Evolutionary conservation across 192 early-diverging fungal species (phyloP), one percentile per base, ranked within the genome.

Genomic region (Entomortierella parvispora): DNA sequence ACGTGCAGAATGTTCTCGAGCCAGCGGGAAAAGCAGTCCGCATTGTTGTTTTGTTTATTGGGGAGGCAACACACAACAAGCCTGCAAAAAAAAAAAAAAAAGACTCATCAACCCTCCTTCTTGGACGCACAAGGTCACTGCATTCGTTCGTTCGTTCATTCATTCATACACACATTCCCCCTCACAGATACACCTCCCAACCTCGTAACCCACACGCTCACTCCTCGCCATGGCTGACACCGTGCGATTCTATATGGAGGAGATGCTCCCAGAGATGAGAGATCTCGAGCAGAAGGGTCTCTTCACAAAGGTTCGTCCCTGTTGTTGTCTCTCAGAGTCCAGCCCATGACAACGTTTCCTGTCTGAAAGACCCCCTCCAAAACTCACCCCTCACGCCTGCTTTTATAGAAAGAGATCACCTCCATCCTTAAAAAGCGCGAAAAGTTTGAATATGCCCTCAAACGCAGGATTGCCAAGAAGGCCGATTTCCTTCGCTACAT

Each of bases 401-500:
- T 20, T 40, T 29, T 15, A 44, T 57, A 94, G 88, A 53, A 61
- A 49, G 97, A 99, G 83, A 89, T 98, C 48, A 93, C 92, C 48
- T 81, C 88, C 4, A 94, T 98, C 33, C 86, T 98, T 37, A 95
- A 95, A 65, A 90, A 91, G 75, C 88, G 96, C 44, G 93, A 93
- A 37, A 89, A 90, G 59, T 94, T 94, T 61, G 96, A 98, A 75
- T 97, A 96, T 65, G 80, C 90, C 4, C 80, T 98, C 34, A 90
- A 93, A 67, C 84, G 95, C 25, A 90, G 93, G 65, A 90, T 93
- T 14, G 77, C 82, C 7, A 82, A 86, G 29, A 85, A 91, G 50
- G 82, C 86, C 12, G 95, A 97, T 55, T 99, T 89, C 79, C 83
- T 99, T 31, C 89, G 93, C 23, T 95, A 96, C 82, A 95, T 98